Evolutionary conservation across 805 yeast genomes (phyloP), one percentile per base, ranked within the genome.

Genomic region (Myxozyma mucilagina): DNA sequence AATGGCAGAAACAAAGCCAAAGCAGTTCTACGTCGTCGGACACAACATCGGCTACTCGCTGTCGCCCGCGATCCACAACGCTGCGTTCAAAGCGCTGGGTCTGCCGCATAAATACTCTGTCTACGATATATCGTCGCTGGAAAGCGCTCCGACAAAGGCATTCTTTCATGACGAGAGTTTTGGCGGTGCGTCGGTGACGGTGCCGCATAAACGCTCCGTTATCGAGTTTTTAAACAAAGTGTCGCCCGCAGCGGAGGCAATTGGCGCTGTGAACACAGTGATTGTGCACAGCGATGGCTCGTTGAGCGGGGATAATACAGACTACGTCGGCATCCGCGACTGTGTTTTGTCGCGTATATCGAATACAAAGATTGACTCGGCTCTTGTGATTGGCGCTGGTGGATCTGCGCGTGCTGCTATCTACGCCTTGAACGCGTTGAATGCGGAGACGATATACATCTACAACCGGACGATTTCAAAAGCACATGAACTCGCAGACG

Each of bases 371-470:
- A 97, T 1, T 79, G 91, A 68, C 82, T 84, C 71, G 71, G 84
- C 64, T 75, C 91, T 79, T 96, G 87, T 94, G 48, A 79, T 94
- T 66, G 99, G 99, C 54, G 97, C 97, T 20, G 99, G 99, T 45
- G 99, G 99, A 47, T 92, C 99, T 31, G 86, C 97, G 0, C 82
- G 97, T 70, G 97, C 99, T 45, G 98, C 97, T 0, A 84, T 89
- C 14, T 91, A 83, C 73, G 97, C 99, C 0, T 79, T 94, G 66
- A 82, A 84, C 71, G 71, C 83, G 63, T 76, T 93, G 78, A 97
- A 97, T 1, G 90, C 96, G 73, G 68, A 76, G 24, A 97, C 2
- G 73, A 89, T 93, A 61, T 90, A 85, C 76, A 79, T 93, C 78
- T 72, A 89, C 60, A 93, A 92, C 78, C 84, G 98, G 73, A 90